Evolutionary conservation across 2,329 filamentous ascomycete species (phyloP), one percentile per base, ranked within the genome.

Genomic region (Dendrostoma leiphaemia): DNA sequence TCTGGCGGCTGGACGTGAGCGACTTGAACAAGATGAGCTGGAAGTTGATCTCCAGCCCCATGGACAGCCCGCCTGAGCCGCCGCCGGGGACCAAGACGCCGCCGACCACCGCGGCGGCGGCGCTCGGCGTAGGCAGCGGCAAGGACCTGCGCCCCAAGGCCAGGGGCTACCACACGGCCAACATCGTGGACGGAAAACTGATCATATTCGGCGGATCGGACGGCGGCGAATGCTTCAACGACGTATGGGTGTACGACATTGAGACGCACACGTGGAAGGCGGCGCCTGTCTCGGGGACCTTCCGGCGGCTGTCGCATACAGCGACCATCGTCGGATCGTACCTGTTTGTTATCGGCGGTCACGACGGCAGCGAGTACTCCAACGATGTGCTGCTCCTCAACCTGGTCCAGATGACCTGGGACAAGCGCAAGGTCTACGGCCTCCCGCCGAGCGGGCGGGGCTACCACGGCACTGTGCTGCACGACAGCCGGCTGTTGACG

Each of bases 341-440:
- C 63, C 75, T 89, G 1, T 89, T 89, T 60, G 82, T 89, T 17
- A 77, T 89, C 12, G 85, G 85, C 43, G 85, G 85, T 24, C 85
- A 89, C 69, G 85, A 89, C 66, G 85, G 85, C 45, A 80, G 79
- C 63, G 84, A 88, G 65, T 89, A 89, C 70, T 83, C 79, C 53
- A 86, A 86, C 69, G 84, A 89, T 61, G 81, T 89, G 44, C 72
- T 89, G 53, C 72, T 88, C 48, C 75, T 89, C 29, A 89, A 89
- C 65, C 75, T 89, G 6, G 85, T 88, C 31, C 88, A 84, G 37
- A 88, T 89, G 85, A 80, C 83, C n/a, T 89, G 85, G 85, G 85
- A 89, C 65, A 80, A 78, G 64, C 76, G 85, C 57, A 80, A 75
- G 59, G 81, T 86, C 8, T 88, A 88, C 64, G 85, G 85, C 21